A percentile compares a stretch with the other conserved stretches of the same genome.
phyloP scores from a whole-genome alignment of 1,284 basidiomycete genomes.

The Moniliophthora roreri region DNA sequence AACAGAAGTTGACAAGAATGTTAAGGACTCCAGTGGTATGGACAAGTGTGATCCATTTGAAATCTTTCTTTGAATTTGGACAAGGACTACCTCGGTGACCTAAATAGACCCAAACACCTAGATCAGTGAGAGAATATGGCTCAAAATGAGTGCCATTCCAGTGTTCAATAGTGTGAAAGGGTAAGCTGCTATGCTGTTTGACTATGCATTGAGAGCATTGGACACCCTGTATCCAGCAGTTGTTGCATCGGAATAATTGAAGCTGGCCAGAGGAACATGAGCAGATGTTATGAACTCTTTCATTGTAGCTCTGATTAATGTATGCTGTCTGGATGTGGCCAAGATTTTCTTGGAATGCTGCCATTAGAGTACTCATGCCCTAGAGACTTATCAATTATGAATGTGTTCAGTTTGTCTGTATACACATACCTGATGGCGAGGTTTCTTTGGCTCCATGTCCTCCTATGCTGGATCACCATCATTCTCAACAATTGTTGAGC shows the following conservation, averaged over 20 bases:
- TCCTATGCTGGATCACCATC: no score
- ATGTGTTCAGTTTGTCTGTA: background rate
- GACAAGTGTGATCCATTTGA: conserved; percentile 8
- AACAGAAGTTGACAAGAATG: conserved; percentile 18
- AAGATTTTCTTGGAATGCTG: background rate
- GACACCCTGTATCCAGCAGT: conserved; percentile 17
- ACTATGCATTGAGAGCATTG: conserved; percentile 18
- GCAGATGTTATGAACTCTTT: conserved; percentile 3
- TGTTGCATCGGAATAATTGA: conserved; percentile 15
- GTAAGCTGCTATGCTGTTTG: conserved; percentile 12
- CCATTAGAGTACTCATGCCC: background rate
- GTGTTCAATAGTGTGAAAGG: conserved; percentile 20
- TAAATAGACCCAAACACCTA: conserved; percentile 6
- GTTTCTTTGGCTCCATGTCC: no score
- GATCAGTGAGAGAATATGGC: conserved; percentile 3
- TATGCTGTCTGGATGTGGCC: conserved; percentile 10
- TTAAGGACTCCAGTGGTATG: conserved; percentile 26
- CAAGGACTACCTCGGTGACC: conserved; percentile 13
- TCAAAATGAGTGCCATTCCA: conserved; percentile 20
- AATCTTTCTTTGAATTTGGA: background rate
- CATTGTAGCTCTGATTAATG: conserved; percentile 7
- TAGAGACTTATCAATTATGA: background rate
- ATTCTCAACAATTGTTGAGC: no score
- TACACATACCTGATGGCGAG: background rate
- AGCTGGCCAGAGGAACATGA: background rate